Evolutionary conservation across 129 eudicot species (phyloP).

Genomic region (Ambrosia artemisiifolia): DNA sequence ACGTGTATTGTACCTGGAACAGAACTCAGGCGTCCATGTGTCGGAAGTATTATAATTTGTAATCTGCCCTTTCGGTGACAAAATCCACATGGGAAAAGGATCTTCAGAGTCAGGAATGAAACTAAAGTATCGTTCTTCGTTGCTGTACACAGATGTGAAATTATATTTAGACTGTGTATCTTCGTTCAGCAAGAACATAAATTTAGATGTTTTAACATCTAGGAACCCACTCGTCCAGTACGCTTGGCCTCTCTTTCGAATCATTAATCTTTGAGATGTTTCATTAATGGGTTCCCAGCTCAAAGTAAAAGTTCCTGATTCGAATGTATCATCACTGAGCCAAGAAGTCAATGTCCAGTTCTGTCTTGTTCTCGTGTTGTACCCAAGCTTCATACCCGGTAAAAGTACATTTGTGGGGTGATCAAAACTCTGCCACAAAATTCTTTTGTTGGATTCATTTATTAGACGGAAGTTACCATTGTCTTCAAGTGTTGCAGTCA

Average conservation of each 20-base stretch:
- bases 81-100: no score
- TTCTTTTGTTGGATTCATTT: constrained; percentile 6
- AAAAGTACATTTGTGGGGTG: constrained; percentile 27
- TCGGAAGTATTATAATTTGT: no score
- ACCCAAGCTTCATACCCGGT: constrained; percentile 40
- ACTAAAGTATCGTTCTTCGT: no score
- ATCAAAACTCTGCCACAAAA: constrained; percentile 40
- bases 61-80: no score
- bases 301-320: constrained; percentile 30
- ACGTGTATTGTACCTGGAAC: no score
- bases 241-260: constrained; percentile 19
- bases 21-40: no score
- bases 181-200: no score
- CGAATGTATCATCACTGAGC: constrained; percentile 13
- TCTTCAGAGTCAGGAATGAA: no score
- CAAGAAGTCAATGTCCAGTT: constrained; percentile 35
- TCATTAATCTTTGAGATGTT: neutral
- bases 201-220: neutral
- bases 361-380: neutral
- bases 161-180: no score
- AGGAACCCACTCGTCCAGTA: constrained; percentile 14
- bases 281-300: constrained; percentile 20
- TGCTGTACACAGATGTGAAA: no score
- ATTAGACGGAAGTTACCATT: constrained; percentile 34
- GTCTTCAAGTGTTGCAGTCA: constrained; percentile 31